phyloP scores from a whole-genome alignment of 1,139 yeast species.

The Kodamaea derodonti region DNA sequence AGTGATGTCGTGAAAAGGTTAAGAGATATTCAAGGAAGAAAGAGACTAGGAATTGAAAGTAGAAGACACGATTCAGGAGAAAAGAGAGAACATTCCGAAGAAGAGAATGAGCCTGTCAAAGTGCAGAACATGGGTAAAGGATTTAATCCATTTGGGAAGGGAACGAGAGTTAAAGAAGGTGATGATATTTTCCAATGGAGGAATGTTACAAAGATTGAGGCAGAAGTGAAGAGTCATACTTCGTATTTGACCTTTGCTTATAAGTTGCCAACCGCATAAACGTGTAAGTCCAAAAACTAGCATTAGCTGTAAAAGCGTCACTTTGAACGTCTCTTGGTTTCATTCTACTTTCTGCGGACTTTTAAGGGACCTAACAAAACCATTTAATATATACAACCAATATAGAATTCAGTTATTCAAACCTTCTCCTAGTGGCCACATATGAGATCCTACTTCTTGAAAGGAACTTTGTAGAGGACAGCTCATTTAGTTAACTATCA shows the following conservation, averaged over 20 bases:
- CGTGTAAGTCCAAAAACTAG: too few relatives aligned
- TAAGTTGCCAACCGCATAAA: conserved; percentile 19
- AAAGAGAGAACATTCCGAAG: conserved; percentile 2
- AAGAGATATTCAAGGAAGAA: conserved; percentile 73
- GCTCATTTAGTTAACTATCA: too few relatives aligned
- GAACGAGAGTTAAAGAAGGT: conserved; percentile 78
- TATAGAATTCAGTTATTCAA: too few relatives aligned
- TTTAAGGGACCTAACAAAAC: too few relatives aligned
- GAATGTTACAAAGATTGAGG: conserved; percentile 75
- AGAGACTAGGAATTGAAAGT: conserved; percentile 69
- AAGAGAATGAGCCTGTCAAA: conserved; percentile 8
- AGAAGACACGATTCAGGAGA: conserved; percentile 29
- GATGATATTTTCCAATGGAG: conserved; percentile 77
- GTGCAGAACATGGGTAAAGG: conserved; percentile 47
- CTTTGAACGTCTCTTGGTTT: too few relatives aligned
- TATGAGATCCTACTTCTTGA: too few relatives aligned
- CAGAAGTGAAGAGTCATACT: conserved; percentile 89
- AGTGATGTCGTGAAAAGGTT: conserved; percentile 80
- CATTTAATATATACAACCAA: too few relatives aligned
- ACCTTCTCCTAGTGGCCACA: too few relatives aligned
- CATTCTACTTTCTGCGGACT: too few relatives aligned
- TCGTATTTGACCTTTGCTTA: conserved; percentile 90
- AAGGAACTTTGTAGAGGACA: too few relatives aligned
- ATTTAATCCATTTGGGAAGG: conserved; percentile 90
- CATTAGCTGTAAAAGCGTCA: neutral